Conservation (phyloP, 2,329 filamentous ascomycete genomes). For the Geoglossum cookeanum region DNA sequence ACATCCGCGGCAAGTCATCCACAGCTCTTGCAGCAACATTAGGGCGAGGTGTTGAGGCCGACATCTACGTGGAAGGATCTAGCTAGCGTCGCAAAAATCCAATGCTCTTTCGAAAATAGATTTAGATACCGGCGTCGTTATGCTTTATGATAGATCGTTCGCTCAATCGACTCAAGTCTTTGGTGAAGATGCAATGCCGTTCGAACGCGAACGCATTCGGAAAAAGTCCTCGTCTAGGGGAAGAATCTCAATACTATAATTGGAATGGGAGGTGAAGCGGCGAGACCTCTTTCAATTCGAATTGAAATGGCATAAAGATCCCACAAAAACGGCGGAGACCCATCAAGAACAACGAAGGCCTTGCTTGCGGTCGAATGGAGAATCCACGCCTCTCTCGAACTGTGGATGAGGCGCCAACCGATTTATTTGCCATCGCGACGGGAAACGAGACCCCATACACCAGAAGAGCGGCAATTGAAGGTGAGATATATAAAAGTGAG, state of each 20-base stretch:
- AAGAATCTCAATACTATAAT: slow-evolving; percentile 8
- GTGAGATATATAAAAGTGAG: slow-evolving; percentile 9
- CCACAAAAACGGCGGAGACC: neutral
- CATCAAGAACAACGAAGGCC: neutral
- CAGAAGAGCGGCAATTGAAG: neutral
- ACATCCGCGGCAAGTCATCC: no score
- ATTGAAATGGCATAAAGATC: slow-evolving; percentile 5
- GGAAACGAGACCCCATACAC: neutral
- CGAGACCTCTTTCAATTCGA: slow-evolving; percentile 7
- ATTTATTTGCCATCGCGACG: no score
- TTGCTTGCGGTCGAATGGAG: neutral
- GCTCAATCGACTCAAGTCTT: slow-evolving; percentile 8
- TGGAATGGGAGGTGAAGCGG: slow-evolving; percentile 10
- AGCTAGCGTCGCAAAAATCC: slow-evolving; percentile 9
- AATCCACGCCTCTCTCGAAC: neutral
- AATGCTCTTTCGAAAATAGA: slow-evolving; percentile 12
- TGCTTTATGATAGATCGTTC: slow-evolving; percentile 10
- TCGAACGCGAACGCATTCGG: slow-evolving; percentile 7
- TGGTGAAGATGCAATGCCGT: slow-evolving; percentile 8
- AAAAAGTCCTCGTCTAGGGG: slow-evolving; percentile 9
- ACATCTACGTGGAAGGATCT: neutral
- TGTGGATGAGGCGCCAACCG: no score
- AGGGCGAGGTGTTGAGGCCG: slow-evolving; percentile 8
- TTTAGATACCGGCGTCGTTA: slow-evolving; percentile 1
- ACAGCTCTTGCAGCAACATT: slow-evolving; percentile 9